Evolutionary conservation across 1,139 yeast species (phyloP).

Genomic region (Taphrina deformans): DNA sequence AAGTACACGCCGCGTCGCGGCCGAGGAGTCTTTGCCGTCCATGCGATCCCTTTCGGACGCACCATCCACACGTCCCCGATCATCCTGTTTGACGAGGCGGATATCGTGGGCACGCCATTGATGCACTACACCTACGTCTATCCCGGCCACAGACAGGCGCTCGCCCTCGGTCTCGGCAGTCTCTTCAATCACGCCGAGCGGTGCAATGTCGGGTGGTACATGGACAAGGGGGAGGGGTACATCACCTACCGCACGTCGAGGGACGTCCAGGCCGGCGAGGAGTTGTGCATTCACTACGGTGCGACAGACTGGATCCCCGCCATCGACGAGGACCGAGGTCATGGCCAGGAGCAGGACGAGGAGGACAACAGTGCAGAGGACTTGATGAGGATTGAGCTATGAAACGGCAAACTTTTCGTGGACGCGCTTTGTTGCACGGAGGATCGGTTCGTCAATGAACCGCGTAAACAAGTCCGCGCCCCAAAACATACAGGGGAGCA

Average conservation of each 20-base stretch:
- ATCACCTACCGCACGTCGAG: not conserved
- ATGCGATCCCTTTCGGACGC: not conserved
- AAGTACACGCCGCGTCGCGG: not conserved
- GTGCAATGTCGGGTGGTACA: conserved; percentile 9
- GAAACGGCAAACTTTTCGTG: conserved; percentile 3
- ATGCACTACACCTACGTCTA: not conserved
- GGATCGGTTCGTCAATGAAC: conserved; percentile 18
- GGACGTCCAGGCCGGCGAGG: not conserved
- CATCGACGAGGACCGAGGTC: too few relatives aligned
- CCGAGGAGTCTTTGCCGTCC: not conserved
- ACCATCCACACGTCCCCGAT: not conserved
- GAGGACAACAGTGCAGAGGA: not conserved
- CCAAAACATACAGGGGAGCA: conserved; percentile 26
- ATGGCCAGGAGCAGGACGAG: not conserved
- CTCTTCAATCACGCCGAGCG: conserved; percentile 4
- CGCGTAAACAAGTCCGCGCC: conserved; percentile 15
- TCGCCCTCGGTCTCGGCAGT: conserved; percentile 13
- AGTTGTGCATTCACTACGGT: conserved; percentile 4
- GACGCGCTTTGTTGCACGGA: conserved; percentile 15
- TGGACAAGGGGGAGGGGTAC: not conserved
- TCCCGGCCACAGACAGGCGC: not conserved
- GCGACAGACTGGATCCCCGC: not conserved
- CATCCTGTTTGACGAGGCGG: not conserved
- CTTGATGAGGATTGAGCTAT: not conserved
- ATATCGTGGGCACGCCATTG: not conserved